Conservation (phyloP, 2,329 filamentous ascomycete species). For the Epichloe scottii region DNA sequence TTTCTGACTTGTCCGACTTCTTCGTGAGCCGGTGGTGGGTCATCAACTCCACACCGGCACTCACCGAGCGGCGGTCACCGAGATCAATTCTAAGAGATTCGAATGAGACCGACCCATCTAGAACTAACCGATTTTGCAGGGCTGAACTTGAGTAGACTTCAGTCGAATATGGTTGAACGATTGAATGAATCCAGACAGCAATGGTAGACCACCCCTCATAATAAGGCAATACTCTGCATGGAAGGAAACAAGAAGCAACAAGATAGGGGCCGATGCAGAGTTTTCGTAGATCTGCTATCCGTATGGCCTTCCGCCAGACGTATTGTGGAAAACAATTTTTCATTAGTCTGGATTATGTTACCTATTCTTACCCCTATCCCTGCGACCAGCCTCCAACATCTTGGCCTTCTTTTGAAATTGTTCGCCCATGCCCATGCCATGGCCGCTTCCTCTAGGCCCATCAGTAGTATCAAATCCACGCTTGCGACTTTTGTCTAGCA, state of each 20-base stretch:
- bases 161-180: too few species aligned
- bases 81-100: neutral
- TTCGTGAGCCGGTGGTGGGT: neutral
- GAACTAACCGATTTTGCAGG: neutral
- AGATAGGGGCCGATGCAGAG: too few species aligned
- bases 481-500: slow-evolving; percentile 80
- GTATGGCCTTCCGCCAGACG: neutral
- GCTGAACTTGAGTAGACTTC: neutral
- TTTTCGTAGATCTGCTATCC: too few species aligned
- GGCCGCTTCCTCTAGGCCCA: slow-evolving; percentile 52
- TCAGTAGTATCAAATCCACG: slow-evolving; percentile 56
- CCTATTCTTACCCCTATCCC: slow-evolving; percentile 30
- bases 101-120: neutral
- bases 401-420: slow-evolving; percentile 60
- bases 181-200: too few species aligned
- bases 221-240: too few species aligned
- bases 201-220: too few species aligned
- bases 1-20: neutral
- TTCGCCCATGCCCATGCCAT: slow-evolving; percentile 54
- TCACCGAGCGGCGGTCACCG: neutral
- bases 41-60: neutral
- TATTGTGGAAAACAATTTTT: neutral
- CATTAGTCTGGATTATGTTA: slow-evolving; percentile 7
- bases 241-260: too few species aligned
- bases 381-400: slow-evolving; percentile 34